Percentiles rank a stretch among this genome's conserved stretches.
Evolutionary conservation across 345 rosid species (phyloP).

Genomic region (Gossypium bickii): DNA sequence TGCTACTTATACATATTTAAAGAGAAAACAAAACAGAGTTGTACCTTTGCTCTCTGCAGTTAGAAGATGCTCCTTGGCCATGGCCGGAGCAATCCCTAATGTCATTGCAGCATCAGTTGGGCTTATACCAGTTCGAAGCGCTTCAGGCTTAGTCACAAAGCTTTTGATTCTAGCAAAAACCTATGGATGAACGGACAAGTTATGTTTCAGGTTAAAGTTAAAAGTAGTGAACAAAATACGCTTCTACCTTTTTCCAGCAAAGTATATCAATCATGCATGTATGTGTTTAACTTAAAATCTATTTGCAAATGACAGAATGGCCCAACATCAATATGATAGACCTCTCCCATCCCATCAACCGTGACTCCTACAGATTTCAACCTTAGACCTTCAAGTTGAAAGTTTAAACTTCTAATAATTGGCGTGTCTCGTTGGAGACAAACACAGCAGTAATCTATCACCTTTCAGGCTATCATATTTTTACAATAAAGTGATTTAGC

Average conservation of each 20-base stretch:
- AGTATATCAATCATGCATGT: neutral
- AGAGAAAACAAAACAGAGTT: conserved; percentile 10
- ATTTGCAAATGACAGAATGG: neutral
- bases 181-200: conserved; percentile 28
- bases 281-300: neutral
- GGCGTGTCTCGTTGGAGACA: neutral
- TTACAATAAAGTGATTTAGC: neutral
- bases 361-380: neutral
- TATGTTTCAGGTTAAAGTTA: neutral
- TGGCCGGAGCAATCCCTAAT: conserved; percentile 89
- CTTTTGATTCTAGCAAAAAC: conserved; percentile 68
- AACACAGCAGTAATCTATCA: neutral
- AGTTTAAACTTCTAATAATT: neutral
- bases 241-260: neutral
- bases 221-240: neutral
- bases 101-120: conserved; percentile 94
- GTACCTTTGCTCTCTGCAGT: conserved; percentile 86
- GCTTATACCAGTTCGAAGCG: conserved; percentile 64
- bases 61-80: conserved; percentile 96
- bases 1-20: conserved; percentile 2
- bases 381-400: neutral
- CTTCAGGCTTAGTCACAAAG: conserved; percentile 61
- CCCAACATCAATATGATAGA: too few species aligned
- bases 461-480: neutral
- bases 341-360: neutral